Evolutionary conservation across 495 filamentous ascomycete species (phyloP), one percentile per base, ranked within the genome.

Genomic region (Aspergillus taichungensis): DNA sequence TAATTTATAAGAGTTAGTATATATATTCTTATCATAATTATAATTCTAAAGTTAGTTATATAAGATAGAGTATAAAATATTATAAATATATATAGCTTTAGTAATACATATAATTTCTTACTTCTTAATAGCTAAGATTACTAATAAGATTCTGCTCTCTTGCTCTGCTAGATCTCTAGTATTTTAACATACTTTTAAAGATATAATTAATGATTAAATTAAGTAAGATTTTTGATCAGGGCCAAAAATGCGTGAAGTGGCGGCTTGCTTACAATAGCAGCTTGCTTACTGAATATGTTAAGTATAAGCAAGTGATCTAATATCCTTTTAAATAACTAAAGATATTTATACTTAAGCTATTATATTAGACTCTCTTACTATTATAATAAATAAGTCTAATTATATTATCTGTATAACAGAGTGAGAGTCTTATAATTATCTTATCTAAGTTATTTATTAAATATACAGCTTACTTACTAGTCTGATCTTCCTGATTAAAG

Each of bases 71-170:
- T 12, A 39, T 57, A 30, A 41, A 34, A 49, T 45, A 18, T 27
- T 47, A 40, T 41, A 46, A 35, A 45, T 45, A 34, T 43, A 24
- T 38, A 53, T 43, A 49, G 51, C 37, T 41, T 30, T 42, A 35
- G 35, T 47, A 33, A 30, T 45, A 42, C 30, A 28, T 30, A 30
- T 42, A 32, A 11, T 31, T 6, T 11, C 5, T 32, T 42, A 32
- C 28, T 42, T 27, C 30, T 9, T 39, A 35, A 35, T n/a, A 35
- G 13, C 13, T 46, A 36, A 28, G 49, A 37, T 53, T 46, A 45
- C 39, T 44, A 49, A 45, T n/a, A 34, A 47, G 10, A 29, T 37
- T 32, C n/a, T n/a, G n/a, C n/a, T n/a, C n/a, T n/a, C n/a, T n/a
- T n/a, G n/a, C n/a, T n/a, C n/a, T n/a, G n/a, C n/a, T n/a, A n/a